These are phyloP conservation scores for Paramecium pentaurelia DNA, from an alignment of 73 alveolate genomes.

Conservation along the genomic window DNA sequence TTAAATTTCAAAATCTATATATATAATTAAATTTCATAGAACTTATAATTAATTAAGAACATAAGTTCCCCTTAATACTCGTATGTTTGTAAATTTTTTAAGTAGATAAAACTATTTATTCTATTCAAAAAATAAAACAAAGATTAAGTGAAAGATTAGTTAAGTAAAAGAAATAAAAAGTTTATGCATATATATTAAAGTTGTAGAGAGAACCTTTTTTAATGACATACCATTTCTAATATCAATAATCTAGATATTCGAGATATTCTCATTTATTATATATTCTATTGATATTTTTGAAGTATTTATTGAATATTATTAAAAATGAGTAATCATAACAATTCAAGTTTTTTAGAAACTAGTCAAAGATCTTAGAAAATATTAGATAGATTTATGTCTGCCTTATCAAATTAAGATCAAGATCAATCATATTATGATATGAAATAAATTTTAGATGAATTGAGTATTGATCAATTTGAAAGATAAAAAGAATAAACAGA, in stretches of 20 bases:
- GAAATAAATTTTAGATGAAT: neutral
- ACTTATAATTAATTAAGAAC: no score
- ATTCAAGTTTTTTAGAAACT: neutral
- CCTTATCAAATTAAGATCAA: neutral
- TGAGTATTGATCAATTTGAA: neutral
- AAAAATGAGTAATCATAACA: neutral
- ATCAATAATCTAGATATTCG: neutral
- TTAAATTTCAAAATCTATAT: no score
- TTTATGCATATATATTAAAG: no score
- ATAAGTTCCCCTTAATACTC: no score
- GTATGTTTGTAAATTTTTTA: no score
- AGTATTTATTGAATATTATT: neutral
- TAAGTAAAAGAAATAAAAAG: no score
- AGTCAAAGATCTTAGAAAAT: neutral
- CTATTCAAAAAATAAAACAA: no score
- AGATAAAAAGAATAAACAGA: neutral
- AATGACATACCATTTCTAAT: neutral
- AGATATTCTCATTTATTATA: neutral
- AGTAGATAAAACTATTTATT: no score
- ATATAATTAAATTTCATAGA: neutral
- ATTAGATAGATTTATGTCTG: neutral
- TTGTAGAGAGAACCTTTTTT: no score
- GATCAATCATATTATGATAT: neutral
- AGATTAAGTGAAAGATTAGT: no score
- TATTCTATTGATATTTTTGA: no score